These are phyloP conservation scores for Gynandropsis gynandra DNA, from an alignment of 345 rosid genomes.

Conservation along the genomic window DNA sequence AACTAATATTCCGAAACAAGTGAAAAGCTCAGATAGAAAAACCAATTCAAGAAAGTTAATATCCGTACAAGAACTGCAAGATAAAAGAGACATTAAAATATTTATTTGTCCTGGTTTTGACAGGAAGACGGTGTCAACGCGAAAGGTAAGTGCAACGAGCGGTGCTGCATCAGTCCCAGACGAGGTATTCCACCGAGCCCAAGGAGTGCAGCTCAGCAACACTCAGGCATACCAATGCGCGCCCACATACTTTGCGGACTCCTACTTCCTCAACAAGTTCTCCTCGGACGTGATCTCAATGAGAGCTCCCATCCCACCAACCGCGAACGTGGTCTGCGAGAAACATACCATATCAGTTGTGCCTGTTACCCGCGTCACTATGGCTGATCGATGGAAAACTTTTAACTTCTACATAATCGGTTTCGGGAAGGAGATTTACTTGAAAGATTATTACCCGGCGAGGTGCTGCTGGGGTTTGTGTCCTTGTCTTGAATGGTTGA, in stretches of 20 bases:
- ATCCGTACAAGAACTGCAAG: too few relatives aligned
- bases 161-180: constrained; percentile 97
- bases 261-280: constrained; percentile 79
- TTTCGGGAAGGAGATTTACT: constrained; percentile 69
- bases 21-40: too few relatives aligned
- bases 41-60: too few relatives aligned
- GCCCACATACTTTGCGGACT: constrained; percentile 89
- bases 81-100: neutral
- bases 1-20: too few relatives aligned
- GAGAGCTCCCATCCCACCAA: constrained; percentile 57
- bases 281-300: constrained; percentile 83
- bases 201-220: constrained; percentile 86
- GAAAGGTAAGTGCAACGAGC: constrained; percentile 76
- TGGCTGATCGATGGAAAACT: constrained; percentile 59
- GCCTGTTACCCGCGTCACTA: constrained; percentile 83
- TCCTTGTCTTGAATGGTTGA: constrained; percentile 91
- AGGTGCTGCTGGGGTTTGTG: constrained; percentile 94
- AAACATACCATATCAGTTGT: constrained; percentile 80
- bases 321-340: constrained; percentile 83
- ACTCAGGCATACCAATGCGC: constrained; percentile 89
- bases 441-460: constrained; percentile 84
- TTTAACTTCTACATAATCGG: constrained; percentile 92
- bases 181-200: constrained; percentile 82
- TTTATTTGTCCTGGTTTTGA: constrained; percentile 4
- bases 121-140: constrained; percentile 78